Base-by-base conservation (phyloP, 805 yeast species). In the Spathaspora sp. region DNA sequence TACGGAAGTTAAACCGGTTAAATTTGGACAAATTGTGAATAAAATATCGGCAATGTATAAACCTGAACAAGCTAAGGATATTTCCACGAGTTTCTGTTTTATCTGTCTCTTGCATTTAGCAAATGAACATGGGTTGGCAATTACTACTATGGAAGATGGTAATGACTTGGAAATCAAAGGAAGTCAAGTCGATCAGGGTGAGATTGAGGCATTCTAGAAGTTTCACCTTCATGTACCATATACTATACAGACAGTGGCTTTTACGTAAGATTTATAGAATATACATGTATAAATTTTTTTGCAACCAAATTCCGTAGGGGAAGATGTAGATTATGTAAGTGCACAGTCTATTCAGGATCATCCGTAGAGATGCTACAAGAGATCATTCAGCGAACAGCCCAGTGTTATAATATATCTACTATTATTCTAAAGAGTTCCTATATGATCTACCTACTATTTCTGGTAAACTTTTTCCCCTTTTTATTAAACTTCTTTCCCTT, bases 51-150 rank as follows among this genome's bases (percentile, higher is more conserved):
- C 56, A 42, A 58, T 68, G 63, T 74, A 74, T 54, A 60, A 62
- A 16, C 52, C 64, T 1, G 78, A 73, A 43, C 73, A 73, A 51
- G 63, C 69, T 44, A 73, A 70, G 54, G 79, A 74, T 46, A 57
- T 74, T 28, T 72, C 77, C 12, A 74, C 79, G 23, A 73, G 78
- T 66, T 74, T 73, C 57, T 73, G 77, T 54, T 74, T 74, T 56
- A 74, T 74, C 46, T 74, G 79, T 51, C 61, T 74, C 46, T 57
- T 74, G 29, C 79, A 74, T 56, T 66, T 74, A 56, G 79, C 78
- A 20, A 74, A 74, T 53, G 79, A 74, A 55, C 78, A 74, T 48
- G 73, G 76, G 5, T 60, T 73, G 17, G 54, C 61, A 19, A 67
- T 74, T 17, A 52, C 58, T 17, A 55, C 70, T 16, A 72, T 60